A percentile compares a stretch with the other conserved stretches of the same genome.
Evolutionary conservation across 1,284 basidiomycete genomes (phyloP).

Genomic region (Boletellus deceptivus): DNA sequence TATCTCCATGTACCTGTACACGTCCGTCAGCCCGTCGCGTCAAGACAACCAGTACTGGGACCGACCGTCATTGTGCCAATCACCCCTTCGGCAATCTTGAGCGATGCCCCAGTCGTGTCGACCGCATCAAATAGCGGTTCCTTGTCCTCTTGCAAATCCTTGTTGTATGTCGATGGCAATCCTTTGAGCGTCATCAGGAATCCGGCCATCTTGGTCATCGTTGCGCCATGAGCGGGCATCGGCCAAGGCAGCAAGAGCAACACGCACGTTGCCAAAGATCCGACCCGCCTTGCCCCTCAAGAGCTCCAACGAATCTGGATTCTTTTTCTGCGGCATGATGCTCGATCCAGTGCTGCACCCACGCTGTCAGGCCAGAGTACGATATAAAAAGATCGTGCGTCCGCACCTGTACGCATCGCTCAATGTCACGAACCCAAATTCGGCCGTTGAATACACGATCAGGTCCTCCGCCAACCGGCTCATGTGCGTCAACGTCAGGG

Average conservation of each 20-base stretch:
- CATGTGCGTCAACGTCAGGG: conserved; percentile 89
- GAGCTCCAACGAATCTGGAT: conserved; percentile 94
- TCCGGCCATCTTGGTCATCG: conserved; percentile 77
- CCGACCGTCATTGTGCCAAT: conserved; percentile 83
- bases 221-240: neutral
- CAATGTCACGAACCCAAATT: conserved; percentile 93
- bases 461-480: conserved; percentile 95
- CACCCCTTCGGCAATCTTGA: conserved; percentile 94
- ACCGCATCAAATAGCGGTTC: conserved; percentile 95
- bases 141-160: conserved; percentile 98
- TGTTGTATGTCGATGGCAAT: conserved; percentile 98
- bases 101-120: conserved; percentile 86
- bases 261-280: conserved; percentile 85
- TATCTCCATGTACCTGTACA: conserved; percentile 79
- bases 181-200: conserved; percentile 98
- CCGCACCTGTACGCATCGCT: conserved; percentile 92
- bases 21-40: neutral
- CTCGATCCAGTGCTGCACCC: conserved; percentile 88
- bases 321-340: conserved; percentile 99
- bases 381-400: neutral
- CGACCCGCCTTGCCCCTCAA: conserved; percentile 94
- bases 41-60: neutral
- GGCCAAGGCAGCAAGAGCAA: neutral
- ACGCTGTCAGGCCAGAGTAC: neutral
- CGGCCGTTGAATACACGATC: conserved; percentile 94